Evolutionary conservation across 139 green algal genomes (phyloP).

Genomic region (Micractinium conductrix): DNA sequence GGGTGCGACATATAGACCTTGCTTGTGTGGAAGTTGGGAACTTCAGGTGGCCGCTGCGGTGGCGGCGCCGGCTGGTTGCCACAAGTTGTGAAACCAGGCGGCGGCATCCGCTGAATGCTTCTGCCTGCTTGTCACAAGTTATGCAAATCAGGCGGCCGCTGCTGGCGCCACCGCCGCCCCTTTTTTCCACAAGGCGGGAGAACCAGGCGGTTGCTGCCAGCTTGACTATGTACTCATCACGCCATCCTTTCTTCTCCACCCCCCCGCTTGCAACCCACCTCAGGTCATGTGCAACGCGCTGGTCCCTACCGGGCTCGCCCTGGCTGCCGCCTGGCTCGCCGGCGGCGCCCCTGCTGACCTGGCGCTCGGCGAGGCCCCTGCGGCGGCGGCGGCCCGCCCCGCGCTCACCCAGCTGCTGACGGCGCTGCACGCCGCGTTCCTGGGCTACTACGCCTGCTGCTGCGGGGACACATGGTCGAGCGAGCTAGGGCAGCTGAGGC

Average conservation of each 20-base stretch:
- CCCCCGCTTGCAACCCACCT: not conserved
- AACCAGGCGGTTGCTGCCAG: too few relatives aligned
- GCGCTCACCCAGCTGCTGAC: not conserved
- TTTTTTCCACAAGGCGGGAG: too few relatives aligned
- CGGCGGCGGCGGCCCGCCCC: not conserved
- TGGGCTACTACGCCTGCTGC: constrained; percentile 92
- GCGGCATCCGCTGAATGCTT: too few relatives aligned
- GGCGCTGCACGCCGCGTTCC: constrained; percentile 49
- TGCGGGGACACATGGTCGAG: constrained; percentile 94
- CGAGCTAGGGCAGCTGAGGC: constrained; percentile 88
- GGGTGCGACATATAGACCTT: too few relatives aligned
- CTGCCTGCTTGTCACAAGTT: too few relatives aligned
- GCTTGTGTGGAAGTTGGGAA: too few relatives aligned
- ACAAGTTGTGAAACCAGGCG: too few relatives aligned
- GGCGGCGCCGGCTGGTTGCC: too few relatives aligned
- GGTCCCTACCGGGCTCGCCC: constrained; percentile 41
- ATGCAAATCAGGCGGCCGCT: too few relatives aligned
- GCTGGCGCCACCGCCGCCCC: too few relatives aligned
- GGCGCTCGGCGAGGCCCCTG: not conserved
- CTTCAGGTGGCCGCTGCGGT: too few relatives aligned
- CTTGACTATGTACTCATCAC: too few relatives aligned
- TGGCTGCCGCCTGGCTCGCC: constrained; percentile 18
- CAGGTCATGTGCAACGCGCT: constrained; percentile 54
- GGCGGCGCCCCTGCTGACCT: not conserved
- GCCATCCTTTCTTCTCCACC: not conserved